Evolutionary conservation across 2,329 filamentous ascomycete genomes (phyloP).

Genomic region (Epichloe sylvatica): DNA sequence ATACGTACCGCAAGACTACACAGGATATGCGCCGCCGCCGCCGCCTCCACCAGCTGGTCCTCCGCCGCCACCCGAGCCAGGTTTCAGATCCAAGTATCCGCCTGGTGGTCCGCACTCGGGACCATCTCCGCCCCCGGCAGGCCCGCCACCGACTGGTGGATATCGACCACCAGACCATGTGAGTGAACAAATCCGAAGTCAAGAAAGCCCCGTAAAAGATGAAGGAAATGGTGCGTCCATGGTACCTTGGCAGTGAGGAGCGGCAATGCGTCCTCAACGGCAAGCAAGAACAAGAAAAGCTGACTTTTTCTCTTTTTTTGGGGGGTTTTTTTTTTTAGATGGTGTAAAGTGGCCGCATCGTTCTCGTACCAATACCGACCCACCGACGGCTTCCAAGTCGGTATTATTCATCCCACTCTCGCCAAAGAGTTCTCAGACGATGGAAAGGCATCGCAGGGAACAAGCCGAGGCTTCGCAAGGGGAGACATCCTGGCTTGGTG

Average conservation of each 20-base stretch:
- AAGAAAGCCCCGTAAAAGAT: conserved; percentile 10
- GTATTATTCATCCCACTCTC: conserved; percentile 36
- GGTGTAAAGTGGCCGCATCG: conserved; percentile 12
- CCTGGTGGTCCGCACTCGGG: conserved; percentile 13
- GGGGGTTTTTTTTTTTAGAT: conserved; percentile 11
- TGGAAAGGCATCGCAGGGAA: conserved; percentile 26
- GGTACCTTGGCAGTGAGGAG: conserved; percentile 13
- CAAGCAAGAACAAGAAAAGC: conserved; percentile 11
- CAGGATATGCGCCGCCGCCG: conserved; percentile 22
- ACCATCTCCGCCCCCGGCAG: conserved; percentile 19
- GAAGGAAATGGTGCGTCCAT: conserved; percentile 25
- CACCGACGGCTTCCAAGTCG: conserved; percentile 20
- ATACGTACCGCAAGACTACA: conserved; percentile 31
- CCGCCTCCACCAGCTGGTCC: conserved; percentile 20
- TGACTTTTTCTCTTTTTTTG: neutral
- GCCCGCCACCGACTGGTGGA: conserved; percentile 20
- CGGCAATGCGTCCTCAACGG: neutral
- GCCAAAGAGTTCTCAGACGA: conserved; percentile 32
- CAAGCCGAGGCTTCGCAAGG: conserved; percentile 16
- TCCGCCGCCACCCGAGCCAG: conserved; percentile 9
- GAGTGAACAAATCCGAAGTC: conserved; percentile 25
- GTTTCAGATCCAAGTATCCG: conserved; percentile 8
- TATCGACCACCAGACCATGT: conserved; percentile 28
- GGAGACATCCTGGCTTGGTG: conserved; percentile 8
- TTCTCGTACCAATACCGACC: neutral